Base-by-base conservation (phyloP, 2,329 filamentous ascomycete genomes). In the Alternaria triticina region DNA sequence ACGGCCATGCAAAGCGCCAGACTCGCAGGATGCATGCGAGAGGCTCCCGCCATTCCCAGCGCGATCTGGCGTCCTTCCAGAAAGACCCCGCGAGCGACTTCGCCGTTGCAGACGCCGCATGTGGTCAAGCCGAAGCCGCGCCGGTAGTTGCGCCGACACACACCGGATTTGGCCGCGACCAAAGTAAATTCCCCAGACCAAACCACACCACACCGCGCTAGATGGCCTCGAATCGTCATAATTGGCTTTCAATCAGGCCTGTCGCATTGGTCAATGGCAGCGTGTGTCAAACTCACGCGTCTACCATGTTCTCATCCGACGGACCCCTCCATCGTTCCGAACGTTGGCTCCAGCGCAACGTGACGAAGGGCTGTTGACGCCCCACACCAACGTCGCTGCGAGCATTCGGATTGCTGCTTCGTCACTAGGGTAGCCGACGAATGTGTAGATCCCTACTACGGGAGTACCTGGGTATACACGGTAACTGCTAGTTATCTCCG, bases 241-340 rank as follows among this genome's bases (percentile, higher is more conserved):
- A 54, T 36, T 54, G 67, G 59, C 68, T 68, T 66, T 52, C 49
- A 70, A 70, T 63, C 60, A 55, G 36, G 33, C 49, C 46, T 45
- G 43, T 58, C 44, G 64, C 60, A 78, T 77, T 78, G 74, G 75
- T 67, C 73, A 45, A 56, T 51, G 23, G 58, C 49, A 61, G 44
- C 52, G 43, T 40, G 23, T 36, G 49, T 44, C 50, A 51, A 40
- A 62, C 47, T 65, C 71, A 59, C 59, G 65, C 65, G 61, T 23
- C 59, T 65, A 64, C 64, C 67, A 62, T 65, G 43, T 52, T 56
- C 28, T 11, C 28, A 51, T 36, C 54, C 61, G 44, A 50, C 49
- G 44, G 61, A 66, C 70, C 70, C 71, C 67, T 74, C 71, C 66
- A 64, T 70, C 60, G 28, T 17, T 47, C 22, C 54, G 47, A 44